These are phyloP conservation scores for Eimeria tenella DNA, from an alignment of 169 alveolate species.

Conservation along the genomic window DNA sequence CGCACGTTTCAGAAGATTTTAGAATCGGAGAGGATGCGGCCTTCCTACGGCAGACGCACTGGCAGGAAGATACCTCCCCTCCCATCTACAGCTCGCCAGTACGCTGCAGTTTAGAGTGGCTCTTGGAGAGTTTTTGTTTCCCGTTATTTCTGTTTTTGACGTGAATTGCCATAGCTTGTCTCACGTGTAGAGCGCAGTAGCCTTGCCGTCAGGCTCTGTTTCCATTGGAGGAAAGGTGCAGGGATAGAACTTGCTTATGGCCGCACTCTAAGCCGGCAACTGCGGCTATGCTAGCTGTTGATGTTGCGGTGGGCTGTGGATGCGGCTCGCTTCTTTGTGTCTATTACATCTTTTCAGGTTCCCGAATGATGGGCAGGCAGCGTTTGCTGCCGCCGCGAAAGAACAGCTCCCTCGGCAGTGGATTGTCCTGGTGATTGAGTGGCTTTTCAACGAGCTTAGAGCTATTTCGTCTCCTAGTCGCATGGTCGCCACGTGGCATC, in stretches of 20 bases:
- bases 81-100: constrained; percentile 67
- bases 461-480: constrained; percentile 15
- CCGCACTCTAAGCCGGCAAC: too few relatives aligned
- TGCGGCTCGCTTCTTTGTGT: not conserved
- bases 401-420: constrained; percentile 67
- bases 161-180: not conserved
- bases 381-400: constrained; percentile 35
- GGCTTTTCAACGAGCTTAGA: constrained; percentile 57
- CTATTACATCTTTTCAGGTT: not conserved
- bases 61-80: constrained; percentile 68
- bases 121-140: not conserved
- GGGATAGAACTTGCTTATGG: too few relatives aligned
- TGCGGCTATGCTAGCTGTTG: too few relatives aligned
- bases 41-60: constrained; percentile 67
- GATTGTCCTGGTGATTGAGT: constrained; percentile 17
- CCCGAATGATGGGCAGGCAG: constrained; percentile 39
- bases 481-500: not conserved
- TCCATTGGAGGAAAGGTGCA: too few relatives aligned
- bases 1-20: not conserved
- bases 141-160: not conserved
- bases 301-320: too few relatives aligned
- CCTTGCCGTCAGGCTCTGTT: too few relatives aligned
- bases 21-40: constrained; percentile 18
- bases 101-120: not conserved
- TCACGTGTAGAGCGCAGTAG: not conserved